Base-by-base conservation (phyloP, 768 basidiomycete genomes). In the Erythrobasidium yunnanense region DNA sequence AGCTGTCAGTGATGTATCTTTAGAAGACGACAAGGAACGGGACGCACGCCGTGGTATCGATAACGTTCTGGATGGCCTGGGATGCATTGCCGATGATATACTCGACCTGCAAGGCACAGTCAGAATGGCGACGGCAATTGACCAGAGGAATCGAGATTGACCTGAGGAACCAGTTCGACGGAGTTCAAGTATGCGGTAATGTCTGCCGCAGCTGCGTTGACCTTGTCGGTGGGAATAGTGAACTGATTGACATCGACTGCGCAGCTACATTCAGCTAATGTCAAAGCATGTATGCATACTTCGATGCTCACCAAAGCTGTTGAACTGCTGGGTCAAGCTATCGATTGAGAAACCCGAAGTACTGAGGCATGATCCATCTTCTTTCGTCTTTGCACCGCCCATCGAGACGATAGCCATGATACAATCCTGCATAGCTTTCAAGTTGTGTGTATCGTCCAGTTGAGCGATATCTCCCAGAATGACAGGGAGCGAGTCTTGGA, bases 61-160 rank as follows among this genome's bases (percentile, higher is more conserved):
- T 38, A 4, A 63, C 60, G 22, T 63, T 63, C 29, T 51, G 60
- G 23, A 63, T 29, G 2, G 60, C 46, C 33, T 63, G 13, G 49
- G 60, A 27, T 2, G 60, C 45, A 27, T 63, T 63, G 47, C 60
- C 49, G 47, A 63, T 63, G 60, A 63, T 46, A 15, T 49, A 63
- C 30, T 63, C 60, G 20, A 51, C 38, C n/a, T n/a, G n/a, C n/a
- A n/a, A n/a, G n/a, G n/a, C n/a, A n/a, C n/a, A n/a, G n/a, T n/a
- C n/a, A n/a, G n/a, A n/a, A n/a, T n/a, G n/a, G n/a, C n/a, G n/a
- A n/a, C n/a, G n/a, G n/a, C n/a, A n/a, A n/a, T n/a, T n/a, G n/a
- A n/a, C n/a, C n/a, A n/a, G n/a, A n/a, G n/a, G n/a, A n/a, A n/a
- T n/a, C n/a, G n/a, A n/a, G n/a, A n/a, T n/a, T n/a, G n/a, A n/a